Percentiles rank a stretch among this genome's conserved stretches.
Evolutionary conservation across 805 yeast species (phyloP).

Genomic region (Saccharomycopsis sp.): DNA sequence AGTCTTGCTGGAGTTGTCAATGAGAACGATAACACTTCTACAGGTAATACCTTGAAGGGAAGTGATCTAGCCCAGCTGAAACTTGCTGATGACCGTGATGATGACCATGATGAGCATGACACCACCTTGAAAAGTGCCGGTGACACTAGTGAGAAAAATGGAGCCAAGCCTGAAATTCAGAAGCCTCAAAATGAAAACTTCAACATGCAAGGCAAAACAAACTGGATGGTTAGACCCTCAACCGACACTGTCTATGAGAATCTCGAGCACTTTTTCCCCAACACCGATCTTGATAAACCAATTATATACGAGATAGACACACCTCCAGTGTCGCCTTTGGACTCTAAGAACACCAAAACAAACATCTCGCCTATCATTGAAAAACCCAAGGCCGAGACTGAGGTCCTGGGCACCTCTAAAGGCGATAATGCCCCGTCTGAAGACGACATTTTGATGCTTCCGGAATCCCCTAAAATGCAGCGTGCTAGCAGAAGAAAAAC

Average conservation of each 20-base stretch:
- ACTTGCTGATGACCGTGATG: background rate
- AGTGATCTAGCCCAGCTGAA: too few relatives aligned
- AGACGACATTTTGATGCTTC: constrained; percentile 26
- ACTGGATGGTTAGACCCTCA: constrained; percentile 84
- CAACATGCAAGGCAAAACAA: constrained; percentile 11
- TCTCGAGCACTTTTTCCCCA: constrained; percentile 86
- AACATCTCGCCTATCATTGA: constrained; percentile 17
- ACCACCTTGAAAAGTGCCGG: constrained; percentile 2
- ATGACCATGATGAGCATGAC: background rate
- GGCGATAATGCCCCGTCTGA: background rate
- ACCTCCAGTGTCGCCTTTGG: constrained; percentile 49
- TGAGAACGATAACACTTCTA: background rate
- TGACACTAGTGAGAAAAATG: background rate
- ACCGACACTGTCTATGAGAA: constrained; percentile 90
- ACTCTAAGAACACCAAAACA: constrained; percentile 20
- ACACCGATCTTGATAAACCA: constrained; percentile 86
- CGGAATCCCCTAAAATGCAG: constrained; percentile 27
- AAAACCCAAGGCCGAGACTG: background rate
- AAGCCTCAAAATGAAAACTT: background rate
- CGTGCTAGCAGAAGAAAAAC: constrained; percentile 69
- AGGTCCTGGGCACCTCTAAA: background rate
- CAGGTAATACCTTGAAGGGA: background rate
- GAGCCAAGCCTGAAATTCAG: background rate
- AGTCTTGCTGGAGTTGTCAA: background rate
- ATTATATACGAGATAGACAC: constrained; percentile 66